Evolutionary conservation across 208 protist species (phyloP), one percentile per base, ranked within the genome.

Genomic region (Blastocrithidia nonstop): DNA sequence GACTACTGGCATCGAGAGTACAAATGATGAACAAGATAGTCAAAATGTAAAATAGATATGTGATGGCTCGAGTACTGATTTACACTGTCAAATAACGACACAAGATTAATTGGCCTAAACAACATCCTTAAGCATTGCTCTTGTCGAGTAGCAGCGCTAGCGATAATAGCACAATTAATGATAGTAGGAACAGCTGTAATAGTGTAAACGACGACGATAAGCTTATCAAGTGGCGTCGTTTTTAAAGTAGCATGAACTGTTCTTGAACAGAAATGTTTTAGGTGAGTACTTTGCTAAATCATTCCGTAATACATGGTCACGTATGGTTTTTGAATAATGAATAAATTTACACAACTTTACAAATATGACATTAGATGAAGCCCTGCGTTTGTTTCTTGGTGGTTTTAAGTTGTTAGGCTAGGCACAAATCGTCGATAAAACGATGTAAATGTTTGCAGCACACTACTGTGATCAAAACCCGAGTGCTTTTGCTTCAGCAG

Each of bases 281-380:
- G 82, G 82, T 21, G 72, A 86, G 17, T 92, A 75, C 65, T 92
- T 92, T 58, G 66, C 82, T 9, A 92, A 85, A 61, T 72, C 66
- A 45, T 74, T 50, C 42, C 29, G n/a, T 31, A 55, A 66, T 24
- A 45, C 11, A 4, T 16, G 28, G 36, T 45, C 46, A 5, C 60
- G 62, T 6, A 44, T 66, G 3, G 61, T 92, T 9, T 83, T 92
- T 54, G 59, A 88, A 56, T 66, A 69, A 50, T 92, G 77, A 75
- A 86, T 92, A 43, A 51, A 63, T 19, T 52, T 76, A 33, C 74
- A 93, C 60, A 65, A 85, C 39, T 93, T 93, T 50, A 37, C 51
- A 7, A 63, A 53, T n/a, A 52, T 84, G 54, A 64, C 59, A 7
- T 52, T 93, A 21, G 79, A 93, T 50, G 73, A 73, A 27, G 84